Evolutionary conservation across 306 rosid genomes (phyloP).

Genomic region (Cicer arietinum): DNA sequence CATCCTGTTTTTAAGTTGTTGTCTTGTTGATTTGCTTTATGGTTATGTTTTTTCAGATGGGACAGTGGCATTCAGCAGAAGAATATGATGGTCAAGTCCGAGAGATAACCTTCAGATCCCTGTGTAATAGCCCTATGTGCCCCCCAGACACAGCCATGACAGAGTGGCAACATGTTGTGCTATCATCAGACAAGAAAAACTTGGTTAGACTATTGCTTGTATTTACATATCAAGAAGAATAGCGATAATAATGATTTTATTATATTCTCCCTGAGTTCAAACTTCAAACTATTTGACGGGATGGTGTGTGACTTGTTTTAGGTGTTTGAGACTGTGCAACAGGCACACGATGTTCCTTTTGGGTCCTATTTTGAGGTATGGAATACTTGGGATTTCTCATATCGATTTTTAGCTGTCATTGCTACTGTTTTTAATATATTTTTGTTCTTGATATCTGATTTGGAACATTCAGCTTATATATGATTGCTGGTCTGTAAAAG

Average conservation of each 20-base stretch:
- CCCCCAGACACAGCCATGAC: constrained; percentile 99
- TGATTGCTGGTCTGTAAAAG: not conserved
- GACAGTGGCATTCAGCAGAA: constrained; percentile 93
- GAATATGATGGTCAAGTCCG: constrained; percentile 96
- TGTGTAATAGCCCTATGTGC: constrained; percentile 97
- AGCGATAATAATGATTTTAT: constrained; percentile 13
- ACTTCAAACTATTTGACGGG: constrained; percentile 22
- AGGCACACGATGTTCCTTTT: constrained; percentile 98
- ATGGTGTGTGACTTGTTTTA: constrained; percentile 47
- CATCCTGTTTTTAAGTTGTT: constrained; percentile 35
- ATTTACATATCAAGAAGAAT: constrained; percentile 19
- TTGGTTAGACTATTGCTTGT: constrained; percentile 63
- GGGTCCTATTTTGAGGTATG: constrained; percentile 93
- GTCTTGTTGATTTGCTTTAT: constrained; percentile 26
- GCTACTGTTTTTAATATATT: constrained; percentile 6
- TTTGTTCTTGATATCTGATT: constrained; percentile 36
- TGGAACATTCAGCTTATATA: constrained; percentile 35
- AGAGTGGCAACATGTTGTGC: constrained; percentile 89
- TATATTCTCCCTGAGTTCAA: not conserved
- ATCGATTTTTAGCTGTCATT: constrained; percentile 10
- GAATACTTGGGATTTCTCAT: constrained; percentile 29
- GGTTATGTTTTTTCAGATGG: constrained; percentile 68
- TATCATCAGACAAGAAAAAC: constrained; percentile 72
- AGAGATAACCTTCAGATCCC: constrained; percentile 86
- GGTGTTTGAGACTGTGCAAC: constrained; percentile 96